Evolutionary conservation across 306 rosid species (phyloP), one percentile per base, ranked within the genome.

Genomic region (Vicia villosa): DNA sequence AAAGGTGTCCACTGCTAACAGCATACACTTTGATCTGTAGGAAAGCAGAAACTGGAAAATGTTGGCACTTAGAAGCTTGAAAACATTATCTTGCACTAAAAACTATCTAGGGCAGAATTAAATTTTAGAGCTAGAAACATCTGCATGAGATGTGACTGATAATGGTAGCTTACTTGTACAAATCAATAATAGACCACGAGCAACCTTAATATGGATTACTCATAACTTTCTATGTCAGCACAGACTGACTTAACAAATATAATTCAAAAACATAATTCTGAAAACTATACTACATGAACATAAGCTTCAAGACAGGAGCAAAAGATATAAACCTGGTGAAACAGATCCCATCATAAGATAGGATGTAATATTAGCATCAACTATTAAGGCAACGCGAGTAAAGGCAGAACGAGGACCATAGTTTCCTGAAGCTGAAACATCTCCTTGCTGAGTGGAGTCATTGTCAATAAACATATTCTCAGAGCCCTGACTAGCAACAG

Each of bases 261-360:
- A 24, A 76, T 68, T 50, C 4, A 14, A 34, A 42, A 41, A 65
- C 28, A 73, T 10, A 17, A 52, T 32, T 51, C 57, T 52, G 32
- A 7, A 40, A 52, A 20, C 34, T 56, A 61, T 55, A 36, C 40
- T 47, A 43, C 69, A 74, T 66, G 37, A 49, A 70, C 37, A 36
- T 36, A 6, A 38, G 41, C 50, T 71, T 66, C 66, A 66, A 17
- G 56, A 58, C 60, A 17, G 60, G 68, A 69, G 61, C 52, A 26
- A 34, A 74, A 66, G 67, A 67, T 72, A 77, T 83, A 82, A 76
- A 90, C 98, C 98, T 80, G 96, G 98, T 80, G 98, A 92, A 85
- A 92, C 96, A 71, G 98, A 92, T 20, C 98, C 98, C 96, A 90
- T 92, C 96, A 92, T 92, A 66, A 92, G 98, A 81, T 92, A 92